phyloP scores from a whole-genome alignment of 192 early-diverging fungal species.

The Podila clonocystis region DNA sequence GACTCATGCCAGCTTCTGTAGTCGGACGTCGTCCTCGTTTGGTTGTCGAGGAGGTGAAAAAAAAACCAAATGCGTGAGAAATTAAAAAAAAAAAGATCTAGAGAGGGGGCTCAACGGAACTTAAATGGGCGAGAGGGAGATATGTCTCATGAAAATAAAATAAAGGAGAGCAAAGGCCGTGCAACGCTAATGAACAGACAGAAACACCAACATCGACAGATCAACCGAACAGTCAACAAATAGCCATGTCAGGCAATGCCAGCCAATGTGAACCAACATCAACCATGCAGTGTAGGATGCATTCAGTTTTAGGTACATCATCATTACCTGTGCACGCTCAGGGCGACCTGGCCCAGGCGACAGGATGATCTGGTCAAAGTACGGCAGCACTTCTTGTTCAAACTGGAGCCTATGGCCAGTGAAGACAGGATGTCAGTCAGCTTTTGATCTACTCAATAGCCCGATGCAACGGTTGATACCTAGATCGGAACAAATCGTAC shows the following conservation, averaged over 20 bases:
- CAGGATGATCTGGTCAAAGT: constrained; percentile 90
- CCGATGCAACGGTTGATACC: too few relatives aligned
- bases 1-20: neutral
- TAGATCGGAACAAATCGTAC: neutral
- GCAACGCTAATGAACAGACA: neutral
- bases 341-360: constrained; percentile 96
- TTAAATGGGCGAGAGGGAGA: too few relatives aligned
- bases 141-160: neutral
- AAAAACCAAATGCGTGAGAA: neutral
- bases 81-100: neutral
- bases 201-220: neutral
- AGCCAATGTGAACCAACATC: too few relatives aligned
- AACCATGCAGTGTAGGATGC: neutral
- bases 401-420: constrained; percentile 59
- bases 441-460: too few relatives aligned
- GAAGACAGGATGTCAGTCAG: neutral
- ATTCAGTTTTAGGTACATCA: neutral
- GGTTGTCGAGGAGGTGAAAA: neutral
- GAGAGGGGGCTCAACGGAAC: neutral
- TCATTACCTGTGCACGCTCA: constrained; percentile 58
- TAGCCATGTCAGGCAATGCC: too few relatives aligned
- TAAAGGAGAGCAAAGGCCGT: neutral
- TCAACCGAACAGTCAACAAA: neutral
- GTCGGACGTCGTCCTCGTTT: neutral
- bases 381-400: constrained; percentile 70